Evolutionary conservation across 179 eudicot genomes (phyloP).

Genomic region (Silene vulgaris): DNA sequence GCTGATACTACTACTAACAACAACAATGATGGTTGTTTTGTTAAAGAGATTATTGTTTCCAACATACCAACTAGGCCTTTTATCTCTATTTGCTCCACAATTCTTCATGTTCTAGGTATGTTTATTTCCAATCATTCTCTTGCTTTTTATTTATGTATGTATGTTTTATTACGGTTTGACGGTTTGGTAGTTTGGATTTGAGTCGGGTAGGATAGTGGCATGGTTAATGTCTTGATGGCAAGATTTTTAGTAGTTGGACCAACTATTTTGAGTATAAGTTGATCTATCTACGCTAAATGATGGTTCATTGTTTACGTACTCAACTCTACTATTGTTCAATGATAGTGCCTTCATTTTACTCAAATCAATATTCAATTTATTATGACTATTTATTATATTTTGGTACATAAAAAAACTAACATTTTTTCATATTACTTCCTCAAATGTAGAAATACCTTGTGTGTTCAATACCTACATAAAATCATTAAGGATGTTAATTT

Average conservation of each 20-base stretch:
- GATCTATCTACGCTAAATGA: background rate
- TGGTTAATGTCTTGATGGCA: background rate
- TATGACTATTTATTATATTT: too few relatives aligned
- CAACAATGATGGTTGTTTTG: background rate
- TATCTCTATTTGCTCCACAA: constrained; percentile 41
- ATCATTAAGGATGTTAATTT: too few relatives aligned
- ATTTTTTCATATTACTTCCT: too few relatives aligned
- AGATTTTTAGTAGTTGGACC: background rate
- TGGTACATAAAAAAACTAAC: too few relatives aligned
- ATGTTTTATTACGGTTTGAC: background rate
- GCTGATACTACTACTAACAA: background rate
- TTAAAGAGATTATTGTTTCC: constrained; percentile 12
- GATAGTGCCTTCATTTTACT: too few relatives aligned
- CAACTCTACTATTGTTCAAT: too few relatives aligned
- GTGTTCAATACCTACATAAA: too few relatives aligned
- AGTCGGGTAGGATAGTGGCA: background rate
- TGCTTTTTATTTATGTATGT: background rate
- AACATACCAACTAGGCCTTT: constrained; percentile 48
- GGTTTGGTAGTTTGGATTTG: background rate
- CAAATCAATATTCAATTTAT: too few relatives aligned
- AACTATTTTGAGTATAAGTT: background rate
- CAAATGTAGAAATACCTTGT: too few relatives aligned
- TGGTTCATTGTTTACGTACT: background rate
- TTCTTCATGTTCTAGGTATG: constrained; percentile 67
- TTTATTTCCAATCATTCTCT: background rate